Percentiles rank a stretch among this genome's conserved stretches.
Conservation (phyloP, 495 filamentous ascomycete species). For the Hamigera avellanea region DNA sequence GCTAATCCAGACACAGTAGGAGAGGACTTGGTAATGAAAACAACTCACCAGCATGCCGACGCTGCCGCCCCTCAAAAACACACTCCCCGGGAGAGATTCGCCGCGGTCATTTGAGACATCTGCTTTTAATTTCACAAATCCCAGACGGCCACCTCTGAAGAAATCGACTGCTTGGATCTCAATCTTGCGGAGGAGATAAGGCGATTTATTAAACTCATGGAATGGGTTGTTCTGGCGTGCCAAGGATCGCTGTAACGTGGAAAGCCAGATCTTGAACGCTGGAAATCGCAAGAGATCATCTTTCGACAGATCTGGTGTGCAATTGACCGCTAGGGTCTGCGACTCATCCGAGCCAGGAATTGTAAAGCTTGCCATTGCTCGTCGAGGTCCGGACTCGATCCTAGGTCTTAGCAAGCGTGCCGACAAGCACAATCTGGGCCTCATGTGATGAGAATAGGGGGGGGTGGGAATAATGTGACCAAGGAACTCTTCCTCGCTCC, state of each 20-base stretch:
- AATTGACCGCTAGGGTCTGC: conserved; percentile 35
- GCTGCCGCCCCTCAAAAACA: conserved; percentile 72
- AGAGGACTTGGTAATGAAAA: not conserved
- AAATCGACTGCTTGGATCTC: conserved; percentile 65
- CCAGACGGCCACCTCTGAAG: conserved; percentile 51
- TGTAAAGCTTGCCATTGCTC: conserved; percentile 34
- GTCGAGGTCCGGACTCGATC: not conserved
- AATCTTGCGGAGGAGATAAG: conserved; percentile 59
- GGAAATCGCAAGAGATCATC: conserved; percentile 57
- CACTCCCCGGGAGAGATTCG: conserved; percentile 59
- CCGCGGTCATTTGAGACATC: conserved; percentile 50
- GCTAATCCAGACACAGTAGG: not conserved
- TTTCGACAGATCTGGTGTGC: conserved; percentile 45
- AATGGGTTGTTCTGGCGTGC: conserved; percentile 42
- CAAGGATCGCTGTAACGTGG: conserved; percentile 54
- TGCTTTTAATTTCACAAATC: conserved; percentile 69
- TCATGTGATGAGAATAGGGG: not conserved
- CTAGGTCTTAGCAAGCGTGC: not conserved
- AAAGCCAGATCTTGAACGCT: conserved; percentile 64
- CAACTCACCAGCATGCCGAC: conserved; percentile 64
- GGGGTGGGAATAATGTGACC: too few relatives aligned
- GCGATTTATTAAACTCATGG: conserved; percentile 61
- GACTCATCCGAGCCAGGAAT: conserved; percentile 23
- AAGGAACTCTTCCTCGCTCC: too few relatives aligned
- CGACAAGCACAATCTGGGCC: not conserved